Conservation (phyloP, 2,329 filamentous ascomycete species). For the Phoma sp. region DNA sequence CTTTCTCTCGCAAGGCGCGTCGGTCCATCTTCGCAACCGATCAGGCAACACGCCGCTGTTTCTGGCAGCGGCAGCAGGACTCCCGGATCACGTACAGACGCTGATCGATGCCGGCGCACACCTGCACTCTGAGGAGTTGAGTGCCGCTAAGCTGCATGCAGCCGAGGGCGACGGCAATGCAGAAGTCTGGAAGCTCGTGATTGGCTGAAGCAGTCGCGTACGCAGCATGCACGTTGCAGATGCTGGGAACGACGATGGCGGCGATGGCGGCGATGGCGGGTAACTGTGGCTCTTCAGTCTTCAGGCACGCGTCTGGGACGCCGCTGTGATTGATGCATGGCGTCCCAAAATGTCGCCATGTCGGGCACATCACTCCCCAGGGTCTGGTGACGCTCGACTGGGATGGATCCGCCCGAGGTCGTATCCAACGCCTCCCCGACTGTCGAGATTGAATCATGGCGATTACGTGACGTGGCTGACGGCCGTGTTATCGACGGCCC, state of each 20-base stretch:
- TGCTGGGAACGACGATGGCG: constrained; percentile 22
- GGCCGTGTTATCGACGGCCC: constrained; percentile 21
- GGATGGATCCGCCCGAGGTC: constrained; percentile 24
- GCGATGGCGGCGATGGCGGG: constrained; percentile 9
- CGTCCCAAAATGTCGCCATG: constrained; percentile 36
- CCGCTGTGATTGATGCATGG: constrained; percentile 28
- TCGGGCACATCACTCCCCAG: constrained; percentile 23
- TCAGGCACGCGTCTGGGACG: constrained; percentile 18
- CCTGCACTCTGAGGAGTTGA: constrained; percentile 63
- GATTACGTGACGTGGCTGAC: constrained; percentile 29
- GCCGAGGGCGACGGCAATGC: constrained; percentile 42
- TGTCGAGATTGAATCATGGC: constrained; percentile 24
- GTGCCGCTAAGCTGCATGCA: constrained; percentile 57
- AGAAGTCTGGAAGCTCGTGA: constrained; percentile 41
- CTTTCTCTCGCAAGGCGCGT: constrained; percentile 63
- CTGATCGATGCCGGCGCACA: constrained; percentile 64
- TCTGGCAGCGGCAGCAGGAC: constrained; percentile 63
- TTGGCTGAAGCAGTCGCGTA: constrained; percentile 34
- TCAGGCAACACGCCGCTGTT: constrained; percentile 65
- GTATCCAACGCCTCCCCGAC: constrained; percentile 14
- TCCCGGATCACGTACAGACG: constrained; percentile 60
- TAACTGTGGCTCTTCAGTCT: constrained; percentile 29
- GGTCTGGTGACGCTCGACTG: constrained; percentile 35
- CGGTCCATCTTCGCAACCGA: constrained; percentile 65
- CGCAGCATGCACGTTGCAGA: constrained; percentile 14